Conservation (phyloP, 495 filamentous ascomycete genomes). For the Staphylotrichum tortipilum region DNA sequence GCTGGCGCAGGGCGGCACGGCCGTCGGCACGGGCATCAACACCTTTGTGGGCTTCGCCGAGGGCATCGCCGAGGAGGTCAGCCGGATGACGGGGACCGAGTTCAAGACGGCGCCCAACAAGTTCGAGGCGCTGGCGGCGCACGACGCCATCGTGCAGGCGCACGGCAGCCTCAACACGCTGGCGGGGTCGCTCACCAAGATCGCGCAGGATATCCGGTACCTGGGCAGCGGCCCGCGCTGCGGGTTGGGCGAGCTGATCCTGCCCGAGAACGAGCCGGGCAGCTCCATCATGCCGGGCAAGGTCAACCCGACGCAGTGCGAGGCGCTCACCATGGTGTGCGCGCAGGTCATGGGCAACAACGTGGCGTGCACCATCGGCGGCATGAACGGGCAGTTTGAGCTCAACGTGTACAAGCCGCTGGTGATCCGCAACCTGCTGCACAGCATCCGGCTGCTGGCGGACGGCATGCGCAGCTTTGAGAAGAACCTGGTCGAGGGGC, state of each 20-base stretch:
- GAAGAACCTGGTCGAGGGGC: conserved; percentile 79
- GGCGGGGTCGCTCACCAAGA: conserved; percentile 89
- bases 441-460: conserved; percentile 75
- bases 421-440: conserved; percentile 87
- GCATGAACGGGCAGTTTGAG: conserved; percentile 97
- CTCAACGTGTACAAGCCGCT: conserved; percentile 99
- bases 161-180: conserved; percentile 89
- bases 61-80: conserved; percentile 80
- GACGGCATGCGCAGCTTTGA: conserved; percentile 94
- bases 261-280: conserved; percentile 97
- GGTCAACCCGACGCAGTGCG: conserved; percentile 98
- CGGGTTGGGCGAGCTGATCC: conserved; percentile 81
- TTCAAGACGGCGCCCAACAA: conserved; percentile 99
- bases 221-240: conserved; percentile 93
- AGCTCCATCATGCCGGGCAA: conserved; percentile 98
- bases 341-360: conserved; percentile 97
- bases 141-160: conserved; percentile 93
- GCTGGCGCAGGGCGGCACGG: conserved; percentile 92
- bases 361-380: conserved; percentile 79
- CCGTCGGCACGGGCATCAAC: conserved; percentile 95
- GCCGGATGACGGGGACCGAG: conserved; percentile 79
- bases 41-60: conserved; percentile 95
- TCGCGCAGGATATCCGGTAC: conserved; percentile 95
- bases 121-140: conserved; percentile 95
- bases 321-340: conserved; percentile 96